Base-by-base conservation (phyloP, 352 stramenopile genomes). In the Pythium coloratum region DNA sequence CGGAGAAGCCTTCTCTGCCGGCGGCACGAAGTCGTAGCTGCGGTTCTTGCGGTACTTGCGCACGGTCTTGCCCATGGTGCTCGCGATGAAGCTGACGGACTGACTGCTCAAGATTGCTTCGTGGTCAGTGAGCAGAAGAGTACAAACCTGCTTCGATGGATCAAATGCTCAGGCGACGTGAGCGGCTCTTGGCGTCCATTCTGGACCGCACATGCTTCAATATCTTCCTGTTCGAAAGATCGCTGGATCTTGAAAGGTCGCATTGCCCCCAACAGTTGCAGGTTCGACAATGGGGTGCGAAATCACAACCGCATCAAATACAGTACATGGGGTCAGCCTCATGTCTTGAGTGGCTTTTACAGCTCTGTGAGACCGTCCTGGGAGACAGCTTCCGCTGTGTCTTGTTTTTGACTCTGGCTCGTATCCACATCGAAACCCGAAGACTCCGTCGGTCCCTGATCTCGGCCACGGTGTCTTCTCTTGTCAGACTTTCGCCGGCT, bases 11-110 rank as follows among this genome's bases (percentile, higher is more conserved):
- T 49, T 77, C 18, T 72, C 54, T 13, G 72, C 51, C 3, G 53
- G 55, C 6, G 68, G 42, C 16, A 80, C 32, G 32, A 60, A 61
- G 9, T 80, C 70, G 57, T 82, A 76, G 2, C 71, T 65, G 54
- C 64, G 72, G 54, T 54, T 80, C 62, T 80, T 77, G 9, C 72
- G 66, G 58, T 79, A 70, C 64, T 79, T 82, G 30, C 72, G 72
- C 46, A 69, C 58, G 18, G 70, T 72, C 62, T 82, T 82, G 44
- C 72, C 72, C 75, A 82, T 82, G 34, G 1, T 54, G 14, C 18
- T 33, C 60, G 16, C 26, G 16, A n/a, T 16, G 28, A 64, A 30
- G 56, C 24, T 38, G 34, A 0, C 3, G 34, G 24, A 47, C 28
- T 55, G 28, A 24, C 2, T 12, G 40, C 20, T 42, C 40, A n/a